These are phyloP conservation scores for Annulohypoxylon truncatum DNA, from an alignment of 2,329 filamentous ascomycete species.

Conservation along the genomic window DNA sequence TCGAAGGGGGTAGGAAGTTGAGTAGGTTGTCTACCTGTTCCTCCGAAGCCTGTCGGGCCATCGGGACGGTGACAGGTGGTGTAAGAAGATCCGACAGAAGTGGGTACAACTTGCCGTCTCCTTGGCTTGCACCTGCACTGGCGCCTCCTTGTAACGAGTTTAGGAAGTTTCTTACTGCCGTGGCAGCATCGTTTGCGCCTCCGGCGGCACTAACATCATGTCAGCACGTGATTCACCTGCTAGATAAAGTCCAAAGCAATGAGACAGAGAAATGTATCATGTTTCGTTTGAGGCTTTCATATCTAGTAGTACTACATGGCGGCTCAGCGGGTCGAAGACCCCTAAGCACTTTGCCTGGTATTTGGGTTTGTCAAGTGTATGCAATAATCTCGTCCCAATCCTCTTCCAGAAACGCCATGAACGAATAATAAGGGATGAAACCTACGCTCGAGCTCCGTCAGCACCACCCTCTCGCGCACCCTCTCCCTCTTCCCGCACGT, in stretches of 20 bases:
- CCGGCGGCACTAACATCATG: conserved; percentile 66
- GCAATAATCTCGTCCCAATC: conserved; percentile 34
- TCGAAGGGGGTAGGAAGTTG: conserved; percentile 78
- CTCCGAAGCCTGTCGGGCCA: conserved; percentile 74
- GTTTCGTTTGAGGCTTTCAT: conserved; percentile 45
- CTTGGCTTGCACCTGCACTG: conserved; percentile 51
- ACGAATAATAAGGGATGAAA: conserved; percentile 59
- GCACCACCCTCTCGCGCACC: conserved; percentile 90
- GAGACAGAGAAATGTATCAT: conserved; percentile 25
- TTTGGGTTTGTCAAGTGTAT: conserved; percentile 35
- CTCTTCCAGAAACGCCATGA: conserved; percentile 46
- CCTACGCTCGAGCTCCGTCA: conserved; percentile 99
- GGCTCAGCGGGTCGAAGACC: conserved; percentile 24
- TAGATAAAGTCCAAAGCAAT: conserved; percentile 17
- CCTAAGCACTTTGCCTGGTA: conserved; percentile 26
- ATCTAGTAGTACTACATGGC: conserved; percentile 47
- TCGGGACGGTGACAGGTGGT: conserved; percentile 79
- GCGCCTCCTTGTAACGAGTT: conserved; percentile 77
- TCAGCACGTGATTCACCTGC: conserved; percentile 55
- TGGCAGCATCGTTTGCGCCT: conserved; percentile 74
- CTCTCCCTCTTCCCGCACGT: conserved; percentile 90
- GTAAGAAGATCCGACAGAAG: conserved; percentile 88
- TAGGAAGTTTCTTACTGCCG: conserved; percentile 88
- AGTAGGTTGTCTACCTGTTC: conserved; percentile 79
- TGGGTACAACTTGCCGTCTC: conserved; percentile 76